Base-by-base conservation (phyloP, 2,329 filamentous ascomycete species). In the Capronia americana region DNA sequence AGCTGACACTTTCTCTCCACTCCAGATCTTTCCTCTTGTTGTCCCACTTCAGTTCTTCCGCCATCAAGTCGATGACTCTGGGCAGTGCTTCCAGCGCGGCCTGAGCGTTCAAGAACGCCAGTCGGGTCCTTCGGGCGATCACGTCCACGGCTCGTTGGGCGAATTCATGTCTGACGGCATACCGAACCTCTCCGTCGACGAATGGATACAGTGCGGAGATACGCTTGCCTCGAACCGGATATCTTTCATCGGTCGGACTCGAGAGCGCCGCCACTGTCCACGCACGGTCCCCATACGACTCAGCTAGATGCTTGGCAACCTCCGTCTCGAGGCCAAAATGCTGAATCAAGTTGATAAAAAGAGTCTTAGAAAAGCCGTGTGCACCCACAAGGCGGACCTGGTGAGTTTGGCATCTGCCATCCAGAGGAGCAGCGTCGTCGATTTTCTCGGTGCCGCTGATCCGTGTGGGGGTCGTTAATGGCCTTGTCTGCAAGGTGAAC, bases 341-440 rank as follows among this genome's bases (percentile, higher is more conserved):
- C 79, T 97, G 93, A 75, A 97, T 95, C 41, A 97, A 83, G 79
- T 94, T 93, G 83, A 97, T 97, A 82, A 97, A 97, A 26, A 97
- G 87, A 1, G 93, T 92, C 79, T 93, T 93, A 78, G 90, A 93
- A 82, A 89, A 96, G 62, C 92, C 92, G 77, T 96, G 92, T 11
- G 92, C 91, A 72, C 92, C 92, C 66, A 95, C 84, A 38, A 96
- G 83, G 62, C 91, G 89, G 61, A 96, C 89, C 73, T 90, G 87
- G 77, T 95, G 92, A 2, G 92, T 96, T 76, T 94, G 91, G 80
- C 92, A 96, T 54, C 83, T 84, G 50, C 92, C 92, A 74, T 91
- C 88, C 2, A 73, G 66, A 20, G 70, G 69, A 17, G 72, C 71
- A 32, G 72, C 72, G 58, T 74, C 72, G 54, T 74, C 66, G 54